A percentile compares a stretch with the other conserved stretches of the same genome.
phyloP scores from a whole-genome alignment of 768 basidiomycete genomes.

The Suillus luteus region DNA sequence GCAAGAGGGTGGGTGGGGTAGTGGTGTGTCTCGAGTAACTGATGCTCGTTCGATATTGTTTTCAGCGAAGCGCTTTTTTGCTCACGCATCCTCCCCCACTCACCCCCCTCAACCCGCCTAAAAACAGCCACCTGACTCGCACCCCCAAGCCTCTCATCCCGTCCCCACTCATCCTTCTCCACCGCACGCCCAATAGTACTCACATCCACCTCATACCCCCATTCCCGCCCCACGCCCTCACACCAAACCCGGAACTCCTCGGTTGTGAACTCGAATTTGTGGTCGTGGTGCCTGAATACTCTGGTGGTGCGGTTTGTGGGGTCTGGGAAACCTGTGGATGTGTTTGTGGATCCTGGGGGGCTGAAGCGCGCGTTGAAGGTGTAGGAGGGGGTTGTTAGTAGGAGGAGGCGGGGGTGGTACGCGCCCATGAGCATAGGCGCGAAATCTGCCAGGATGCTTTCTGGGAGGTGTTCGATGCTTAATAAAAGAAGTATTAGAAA shows the following conservation, averaged over 20 bases:
- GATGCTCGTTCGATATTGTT: slow-evolving; percentile 36
- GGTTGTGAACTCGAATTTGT: slow-evolving; percentile 88
- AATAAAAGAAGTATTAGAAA: no score
- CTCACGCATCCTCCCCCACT: slow-evolving; percentile 29
- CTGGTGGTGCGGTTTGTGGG: slow-evolving; percentile 76
- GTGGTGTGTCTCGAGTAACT: slow-evolving; percentile 47
- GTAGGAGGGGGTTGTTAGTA: slow-evolving; percentile 87
- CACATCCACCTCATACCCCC: slow-evolving; percentile 71
- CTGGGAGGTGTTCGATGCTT: slow-evolving; percentile 83
- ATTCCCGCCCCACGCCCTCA: slow-evolving; percentile 50
- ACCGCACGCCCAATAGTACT: slow-evolving; percentile 58
- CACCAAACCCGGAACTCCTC: slow-evolving; percentile 76
- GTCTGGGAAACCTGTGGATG: slow-evolving; percentile 58
- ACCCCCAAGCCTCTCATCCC: slow-evolving; percentile 62
- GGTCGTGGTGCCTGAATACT: slow-evolving; percentile 79
- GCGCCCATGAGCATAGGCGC: slow-evolving; percentile 72
- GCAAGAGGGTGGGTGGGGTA: slow-evolving; percentile 55
- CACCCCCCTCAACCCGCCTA: slow-evolving; percentile 42
- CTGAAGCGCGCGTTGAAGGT: slow-evolving; percentile 80
- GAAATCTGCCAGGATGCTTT: slow-evolving; percentile 58
- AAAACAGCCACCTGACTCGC: slow-evolving; percentile 74
- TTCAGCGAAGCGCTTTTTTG: slow-evolving; percentile 10
- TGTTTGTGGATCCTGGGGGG: slow-evolving; percentile 45
- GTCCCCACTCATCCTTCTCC: slow-evolving; percentile 70
- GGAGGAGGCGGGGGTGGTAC: slow-evolving; percentile 72